phyloP scores from a whole-genome alignment of 73 alveolate species.

The Blepharisma japonicum region DNA sequence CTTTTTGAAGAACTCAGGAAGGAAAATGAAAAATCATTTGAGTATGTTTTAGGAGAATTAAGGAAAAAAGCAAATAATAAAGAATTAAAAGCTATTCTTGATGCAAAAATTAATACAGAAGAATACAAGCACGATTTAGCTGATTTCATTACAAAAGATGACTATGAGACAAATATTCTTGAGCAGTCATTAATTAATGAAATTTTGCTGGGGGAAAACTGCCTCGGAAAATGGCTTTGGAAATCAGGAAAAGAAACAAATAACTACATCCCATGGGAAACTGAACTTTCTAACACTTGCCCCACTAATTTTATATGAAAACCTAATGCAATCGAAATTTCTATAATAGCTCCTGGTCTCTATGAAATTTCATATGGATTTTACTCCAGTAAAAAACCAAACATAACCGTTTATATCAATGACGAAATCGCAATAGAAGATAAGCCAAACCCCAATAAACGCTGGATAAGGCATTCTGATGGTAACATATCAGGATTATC shows the following conservation, averaged over 20 bases:
- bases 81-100: background rate
- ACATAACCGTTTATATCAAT: constrained; percentile 76
- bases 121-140: background rate
- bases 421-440: constrained; percentile 74
- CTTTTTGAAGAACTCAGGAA: too few species aligned
- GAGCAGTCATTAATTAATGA: constrained; percentile 84
- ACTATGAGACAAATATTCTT: constrained; percentile 45
- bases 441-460: constrained; percentile 72
- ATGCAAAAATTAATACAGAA: background rate
- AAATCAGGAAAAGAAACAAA: constrained; percentile 85
- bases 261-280: constrained; percentile 93
- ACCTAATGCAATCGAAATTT: constrained; percentile 77
- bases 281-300: constrained; percentile 84
- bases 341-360: constrained; percentile 92
- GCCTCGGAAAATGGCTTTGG: constrained; percentile 96
- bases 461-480: constrained; percentile 80
- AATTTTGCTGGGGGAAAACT: constrained; percentile 86
- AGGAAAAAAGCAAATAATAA: background rate
- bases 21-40: background rate
- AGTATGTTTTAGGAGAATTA: background rate
- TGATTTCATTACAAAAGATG: too few species aligned
- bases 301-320: constrained; percentile 99
- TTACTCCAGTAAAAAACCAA: constrained; percentile 91
- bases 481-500: constrained; percentile 95
- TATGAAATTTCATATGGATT: constrained; percentile 93